Percentiles rank a stretch among this genome's conserved stretches.
phyloP scores from a whole-genome alignment of 495 filamentous ascomycete species.

The Lasiosphaeriaceae sp. region DNA sequence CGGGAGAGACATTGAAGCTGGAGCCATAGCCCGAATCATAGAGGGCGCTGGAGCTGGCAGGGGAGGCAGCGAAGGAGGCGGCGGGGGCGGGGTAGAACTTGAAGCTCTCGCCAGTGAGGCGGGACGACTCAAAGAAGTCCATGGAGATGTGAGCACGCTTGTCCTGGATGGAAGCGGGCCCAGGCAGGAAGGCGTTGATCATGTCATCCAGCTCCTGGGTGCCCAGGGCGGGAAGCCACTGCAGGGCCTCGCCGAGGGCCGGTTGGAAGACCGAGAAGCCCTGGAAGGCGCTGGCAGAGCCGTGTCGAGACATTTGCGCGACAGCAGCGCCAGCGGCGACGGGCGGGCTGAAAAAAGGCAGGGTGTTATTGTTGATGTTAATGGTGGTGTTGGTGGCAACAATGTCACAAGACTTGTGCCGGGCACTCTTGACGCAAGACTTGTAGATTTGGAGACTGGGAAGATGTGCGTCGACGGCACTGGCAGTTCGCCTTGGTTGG shows the following conservation, averaged over 20 bases:
- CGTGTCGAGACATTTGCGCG: slow-evolving; percentile 37
- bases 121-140: slow-evolving; percentile 49
- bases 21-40: slow-evolving; percentile 42
- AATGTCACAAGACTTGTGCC: neutral
- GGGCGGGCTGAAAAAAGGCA: neutral
- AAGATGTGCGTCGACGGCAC: too few species aligned
- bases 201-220: slow-evolving; percentile 50
- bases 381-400: neutral
- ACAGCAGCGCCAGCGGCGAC: slow-evolving; percentile 11
- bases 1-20: slow-evolving; percentile 42
- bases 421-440: neutral
- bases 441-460: neutral
- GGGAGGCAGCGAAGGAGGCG: slow-evolving; percentile 32
- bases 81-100: slow-evolving; percentile 48
- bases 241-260: slow-evolving; percentile 44
- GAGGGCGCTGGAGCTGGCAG: slow-evolving; percentile 29
- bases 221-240: slow-evolving; percentile 52
- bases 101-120: slow-evolving; percentile 42
- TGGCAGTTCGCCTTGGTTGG: neutral
- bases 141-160: slow-evolving; percentile 51
- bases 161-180: slow-evolving; percentile 44
- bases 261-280: slow-evolving; percentile 50
- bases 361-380: neutral
- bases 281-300: slow-evolving; percentile 35
- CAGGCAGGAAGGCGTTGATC: slow-evolving; percentile 48